Evolutionary conservation across 1,284 basidiomycete species (phyloP), one percentile per base, ranked within the genome.

Genomic region (Rhodotorula sp.): DNA sequence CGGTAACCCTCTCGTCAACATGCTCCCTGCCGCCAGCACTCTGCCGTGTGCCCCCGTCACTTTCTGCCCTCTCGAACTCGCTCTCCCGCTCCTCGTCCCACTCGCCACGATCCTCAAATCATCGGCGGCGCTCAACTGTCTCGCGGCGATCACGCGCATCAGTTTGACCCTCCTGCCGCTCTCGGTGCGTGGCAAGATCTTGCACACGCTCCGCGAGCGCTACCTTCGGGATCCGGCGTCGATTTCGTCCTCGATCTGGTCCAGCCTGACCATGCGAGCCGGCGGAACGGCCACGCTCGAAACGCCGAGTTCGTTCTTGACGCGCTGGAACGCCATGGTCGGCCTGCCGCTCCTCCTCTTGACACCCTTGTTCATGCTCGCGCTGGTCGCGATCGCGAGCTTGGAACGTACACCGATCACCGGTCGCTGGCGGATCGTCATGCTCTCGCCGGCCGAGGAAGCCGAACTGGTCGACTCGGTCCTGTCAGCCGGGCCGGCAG

Each of bases 391-490:
- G 2, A 49, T 76, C 26, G 74, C 75, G 2, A 71, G 70, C 10
- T 49, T 77, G 10, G 77, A 79, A n/a, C 64, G 68, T 2, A 79
- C 78, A 1, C 79, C 79, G 3, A 74, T 79, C 23, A 78, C 78
- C 3, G 79, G 79, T 1, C 34, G 79, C 23, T 67, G 65, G 64
- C 49, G 79, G 1, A 43, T 77, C 48, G 58, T 79, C 51, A 75
- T 79, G 67, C 68, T 79, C n/a, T 74, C 72, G 3, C 70, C 73
- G 7, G 59, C 70, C 3, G 77, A 78, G 63, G 78, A 79, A 57
- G 57, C 58, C 23, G 77, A 77, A 6, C 70, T 79, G 46, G 70
- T 75, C 60, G 47, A 59, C 16, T 51, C 49, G 14, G 61, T 76
- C 31, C 67, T 76, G 10, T 56, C 47, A 20, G 46, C 65, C 14